A percentile compares a stretch with the other conserved stretches of the same genome.
phyloP scores from a whole-genome alignment of 2,329 filamentous ascomycete species.

The Lizonia empirigonia region DNA sequence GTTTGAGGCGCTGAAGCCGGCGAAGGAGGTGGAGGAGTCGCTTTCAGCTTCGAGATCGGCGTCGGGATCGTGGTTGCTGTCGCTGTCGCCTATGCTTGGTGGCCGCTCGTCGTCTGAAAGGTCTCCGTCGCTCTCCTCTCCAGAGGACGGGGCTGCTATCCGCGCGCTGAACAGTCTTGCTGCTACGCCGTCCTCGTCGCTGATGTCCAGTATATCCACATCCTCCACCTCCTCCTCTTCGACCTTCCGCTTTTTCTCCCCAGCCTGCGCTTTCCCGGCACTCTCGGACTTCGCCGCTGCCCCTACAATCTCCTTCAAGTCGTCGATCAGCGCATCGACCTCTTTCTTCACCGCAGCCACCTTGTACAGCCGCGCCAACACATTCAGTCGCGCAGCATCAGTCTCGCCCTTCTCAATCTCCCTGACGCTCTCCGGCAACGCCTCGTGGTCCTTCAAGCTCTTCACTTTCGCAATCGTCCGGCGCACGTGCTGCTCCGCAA shows the following conservation, averaged over 20 bases:
- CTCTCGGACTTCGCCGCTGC: neutral
- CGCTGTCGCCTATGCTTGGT: constrained; percentile 39
- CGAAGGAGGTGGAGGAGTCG: constrained; percentile 14
- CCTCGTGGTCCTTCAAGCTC: constrained; percentile 58
- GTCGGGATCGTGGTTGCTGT: constrained; percentile 30
- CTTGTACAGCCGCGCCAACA: constrained; percentile 64
- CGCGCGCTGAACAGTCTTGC: constrained; percentile 47
- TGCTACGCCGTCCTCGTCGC: constrained; percentile 41
- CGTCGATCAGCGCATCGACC: constrained; percentile 53
- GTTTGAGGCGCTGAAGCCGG: constrained; percentile 11
- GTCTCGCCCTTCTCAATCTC: constrained; percentile 48
- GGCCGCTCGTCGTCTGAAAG: constrained; percentile 37
- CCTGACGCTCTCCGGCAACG: constrained; percentile 50
- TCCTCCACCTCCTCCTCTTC: constrained; percentile 20
- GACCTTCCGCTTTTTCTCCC: constrained; percentile 21
- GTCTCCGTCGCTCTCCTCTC: constrained; percentile 38
- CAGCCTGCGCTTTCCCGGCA: constrained; percentile 14
- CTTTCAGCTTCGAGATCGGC: constrained; percentile 27
- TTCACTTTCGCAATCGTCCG: constrained; percentile 64
- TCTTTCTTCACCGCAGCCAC: constrained; percentile 63
- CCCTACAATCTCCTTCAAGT: constrained; percentile 49
- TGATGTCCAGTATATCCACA: constrained; percentile 28
- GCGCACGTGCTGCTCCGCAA: constrained; percentile 61
- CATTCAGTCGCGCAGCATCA: constrained; percentile 60
- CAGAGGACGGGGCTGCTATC: constrained; percentile 49